These are phyloP conservation scores for Auriculariales sp. DNA, from an alignment of 768 basidiomycete genomes.

Conservation along the genomic window DNA sequence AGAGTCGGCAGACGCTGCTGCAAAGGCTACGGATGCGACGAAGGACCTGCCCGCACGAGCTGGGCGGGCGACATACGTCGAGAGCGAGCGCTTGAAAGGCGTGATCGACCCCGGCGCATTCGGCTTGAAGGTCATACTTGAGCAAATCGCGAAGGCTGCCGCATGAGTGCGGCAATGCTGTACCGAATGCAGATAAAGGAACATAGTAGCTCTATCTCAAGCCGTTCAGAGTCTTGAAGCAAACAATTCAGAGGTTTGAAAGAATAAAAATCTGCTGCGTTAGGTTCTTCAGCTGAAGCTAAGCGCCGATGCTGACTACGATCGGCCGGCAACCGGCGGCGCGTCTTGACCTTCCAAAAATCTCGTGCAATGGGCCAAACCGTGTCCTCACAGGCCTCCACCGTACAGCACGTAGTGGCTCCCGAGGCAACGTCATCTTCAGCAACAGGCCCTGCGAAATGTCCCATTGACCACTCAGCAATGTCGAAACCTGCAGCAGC, in stretches of 20 bases:
- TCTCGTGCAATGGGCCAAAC: background rate
- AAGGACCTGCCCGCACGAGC: slow-evolving; percentile 69
- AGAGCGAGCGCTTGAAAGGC: slow-evolving; percentile 44
- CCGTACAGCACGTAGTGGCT: background rate
- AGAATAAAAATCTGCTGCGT: too few species aligned
- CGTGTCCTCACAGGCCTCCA: background rate
- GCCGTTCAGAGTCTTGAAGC: too few species aligned
- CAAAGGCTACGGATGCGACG: slow-evolving; percentile 55
- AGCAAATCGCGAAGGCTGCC: slow-evolving; percentile 20
- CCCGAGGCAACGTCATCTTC: background rate
- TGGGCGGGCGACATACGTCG: slow-evolving; percentile 80
- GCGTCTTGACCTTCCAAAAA: too few species aligned
- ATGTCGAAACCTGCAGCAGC: slow-evolving; percentile 7
- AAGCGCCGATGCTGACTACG: too few species aligned
- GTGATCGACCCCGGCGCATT: slow-evolving; percentile 85
- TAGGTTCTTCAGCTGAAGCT: too few species aligned
- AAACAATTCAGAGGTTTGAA: too few species aligned
- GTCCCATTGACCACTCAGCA: slow-evolving; percentile 45
- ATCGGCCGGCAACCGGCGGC: too few species aligned
- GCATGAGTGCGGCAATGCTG: too few species aligned
- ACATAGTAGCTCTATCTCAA: too few species aligned
- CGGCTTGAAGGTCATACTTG: slow-evolving; percentile 67
- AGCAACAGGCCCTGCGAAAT: slow-evolving; percentile 27
- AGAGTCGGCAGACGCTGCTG: slow-evolving; percentile 33
- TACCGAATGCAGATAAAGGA: too few species aligned